phyloP scores from a whole-genome alignment of 176 grass and related monocot genomes.

The Bonia amplexicaulis region DNA sequence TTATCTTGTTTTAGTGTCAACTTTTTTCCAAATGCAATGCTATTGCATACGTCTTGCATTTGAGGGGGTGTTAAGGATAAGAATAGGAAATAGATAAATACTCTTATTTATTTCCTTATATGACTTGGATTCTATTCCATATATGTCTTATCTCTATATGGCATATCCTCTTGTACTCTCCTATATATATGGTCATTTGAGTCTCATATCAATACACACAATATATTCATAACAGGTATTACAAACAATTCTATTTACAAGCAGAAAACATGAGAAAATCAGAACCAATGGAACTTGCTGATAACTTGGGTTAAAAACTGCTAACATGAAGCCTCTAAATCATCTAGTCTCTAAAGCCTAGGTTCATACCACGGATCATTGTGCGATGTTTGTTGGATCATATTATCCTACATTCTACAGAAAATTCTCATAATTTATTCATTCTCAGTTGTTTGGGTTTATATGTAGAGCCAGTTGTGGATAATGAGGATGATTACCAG shows the following conservation, averaged over 20 bases:
- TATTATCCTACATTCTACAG: not conserved
- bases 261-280: not conserved
- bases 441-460: constrained; percentile 23
- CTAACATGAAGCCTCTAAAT: constrained; percentile 6
- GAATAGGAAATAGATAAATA: too few relatives aligned
- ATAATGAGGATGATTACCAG: constrained; percentile 71
- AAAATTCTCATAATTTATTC: constrained; percentile 15
- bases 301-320: constrained; percentile 1
- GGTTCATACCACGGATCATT: not conserved
- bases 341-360: not conserved
- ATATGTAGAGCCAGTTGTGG: constrained; percentile 29
- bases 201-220: too few relatives aligned
- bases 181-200: too few relatives aligned
- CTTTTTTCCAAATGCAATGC: too few relatives aligned
- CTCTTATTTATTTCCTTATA: too few relatives aligned
- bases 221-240: too few relatives aligned
- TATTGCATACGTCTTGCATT: too few relatives aligned
- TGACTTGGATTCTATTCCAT: too few relatives aligned
- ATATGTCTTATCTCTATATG: too few relatives aligned
- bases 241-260: not conserved
- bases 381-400: not conserved
- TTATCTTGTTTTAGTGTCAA: too few relatives aligned
- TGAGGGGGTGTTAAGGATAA: too few relatives aligned
- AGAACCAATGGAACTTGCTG: not conserved
- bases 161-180: too few relatives aligned